A percentile compares a stretch with the other conserved stretches of the same genome.
These are phyloP conservation scores for Debaryomyces subglobosus DNA, from an alignment of 1,139 yeast genomes.

Conservation along the genomic window DNA sequence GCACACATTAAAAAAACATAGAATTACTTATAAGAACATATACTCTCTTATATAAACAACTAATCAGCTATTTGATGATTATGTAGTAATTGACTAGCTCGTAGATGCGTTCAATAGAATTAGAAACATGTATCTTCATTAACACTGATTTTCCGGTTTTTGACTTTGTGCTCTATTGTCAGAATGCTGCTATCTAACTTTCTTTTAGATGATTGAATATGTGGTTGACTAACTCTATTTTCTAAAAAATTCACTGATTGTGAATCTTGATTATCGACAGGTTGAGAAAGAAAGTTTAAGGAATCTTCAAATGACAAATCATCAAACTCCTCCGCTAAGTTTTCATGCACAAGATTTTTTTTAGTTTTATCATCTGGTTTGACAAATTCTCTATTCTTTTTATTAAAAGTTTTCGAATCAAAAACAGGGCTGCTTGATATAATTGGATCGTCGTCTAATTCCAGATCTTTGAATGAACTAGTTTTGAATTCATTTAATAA, in stretches of 20 bases:
- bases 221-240: not conserved
- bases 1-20: not conserved
- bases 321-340: constrained; percentile 9
- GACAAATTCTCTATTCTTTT: not conserved
- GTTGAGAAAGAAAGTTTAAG: constrained; percentile 19
- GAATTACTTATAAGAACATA: not conserved
- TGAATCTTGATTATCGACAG: not conserved
- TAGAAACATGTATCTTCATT: not conserved
- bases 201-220: not conserved
- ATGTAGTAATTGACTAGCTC: not conserved
- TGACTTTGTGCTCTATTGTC: not conserved
- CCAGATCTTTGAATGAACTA: not conserved
- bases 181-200: not conserved
- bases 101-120: not conserved
- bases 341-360: not conserved
- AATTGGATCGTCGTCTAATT: constrained; percentile 9
- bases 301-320: constrained; percentile 22
- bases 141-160: constrained; percentile 8
- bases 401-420: not conserved
- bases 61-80: too few relatives aligned
- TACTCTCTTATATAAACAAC: not conserved
- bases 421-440: constrained; percentile 5
- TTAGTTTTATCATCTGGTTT: not conserved
- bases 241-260: not conserved
- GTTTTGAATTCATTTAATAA: not conserved